Conservation (phyloP, 768 basidiomycete species). For the Hirschioporus abietinus region DNA sequence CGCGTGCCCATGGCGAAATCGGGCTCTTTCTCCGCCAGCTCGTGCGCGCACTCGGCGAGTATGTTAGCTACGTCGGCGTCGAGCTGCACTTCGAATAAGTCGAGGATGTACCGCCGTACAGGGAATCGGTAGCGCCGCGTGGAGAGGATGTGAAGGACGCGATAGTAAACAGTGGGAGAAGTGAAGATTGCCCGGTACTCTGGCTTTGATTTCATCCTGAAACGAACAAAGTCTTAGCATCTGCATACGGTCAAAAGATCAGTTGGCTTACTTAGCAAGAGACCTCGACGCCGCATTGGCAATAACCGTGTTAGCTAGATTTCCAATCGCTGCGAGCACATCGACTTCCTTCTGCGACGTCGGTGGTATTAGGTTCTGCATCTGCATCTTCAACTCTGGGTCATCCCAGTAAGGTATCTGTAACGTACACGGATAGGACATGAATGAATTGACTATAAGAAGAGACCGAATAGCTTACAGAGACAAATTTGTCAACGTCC, state of each 20-base stretch:
- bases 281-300: slow-evolving; percentile 92
- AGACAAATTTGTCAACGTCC: slow-evolving; percentile 76
- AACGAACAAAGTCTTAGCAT: slow-evolving; percentile 5
- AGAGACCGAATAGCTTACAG: slow-evolving; percentile 40
- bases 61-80: slow-evolving; percentile 53
- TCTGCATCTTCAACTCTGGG: slow-evolving; percentile 27
- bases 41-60: slow-evolving; percentile 46
- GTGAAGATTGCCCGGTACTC: slow-evolving; percentile 74
- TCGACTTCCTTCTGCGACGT: slow-evolving; percentile 70
- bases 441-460: slow-evolving; percentile 5
- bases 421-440: slow-evolving; percentile 9
- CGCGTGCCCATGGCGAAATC: slow-evolving; percentile 14
- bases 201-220: slow-evolving; percentile 70
- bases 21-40: slow-evolving; percentile 25
- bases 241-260: not conserved
- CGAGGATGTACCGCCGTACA: slow-evolving; percentile 87
- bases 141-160: slow-evolving; percentile 83
- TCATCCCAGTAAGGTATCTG: slow-evolving; percentile 71
- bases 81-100: slow-evolving; percentile 84
- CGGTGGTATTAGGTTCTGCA: slow-evolving; percentile 55
- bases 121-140: slow-evolving; percentile 88
- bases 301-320: slow-evolving; percentile 92
- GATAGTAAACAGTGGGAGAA: slow-evolving; percentile 74
- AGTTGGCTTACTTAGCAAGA: slow-evolving; percentile 60
- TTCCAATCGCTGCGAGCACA: slow-evolving; percentile 85